phyloP scores from a whole-genome alignment of 768 basidiomycete species.

The Auricularia cornea region DNA sequence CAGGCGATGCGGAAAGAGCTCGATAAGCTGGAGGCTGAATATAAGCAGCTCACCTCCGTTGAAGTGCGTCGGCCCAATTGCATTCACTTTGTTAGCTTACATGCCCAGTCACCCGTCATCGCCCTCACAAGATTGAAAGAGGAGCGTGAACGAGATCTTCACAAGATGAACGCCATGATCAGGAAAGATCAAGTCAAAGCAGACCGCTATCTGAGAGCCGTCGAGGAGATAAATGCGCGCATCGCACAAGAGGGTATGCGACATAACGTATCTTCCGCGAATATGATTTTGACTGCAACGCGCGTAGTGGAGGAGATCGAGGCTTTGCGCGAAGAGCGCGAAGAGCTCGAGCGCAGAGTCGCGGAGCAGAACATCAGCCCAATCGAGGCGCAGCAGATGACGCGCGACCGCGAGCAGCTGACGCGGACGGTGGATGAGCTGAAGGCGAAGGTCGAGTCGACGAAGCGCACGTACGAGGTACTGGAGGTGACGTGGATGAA shows the following conservation, averaged over 20 bases:
- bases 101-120: slow-evolving; percentile 49
- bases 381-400: slow-evolving; percentile 89
- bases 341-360: slow-evolving; percentile 55
- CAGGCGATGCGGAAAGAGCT: slow-evolving; percentile 31
- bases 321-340: slow-evolving; percentile 55
- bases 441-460: slow-evolving; percentile 64
- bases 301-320: slow-evolving; percentile 50
- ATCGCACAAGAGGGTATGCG: slow-evolving; percentile 53
- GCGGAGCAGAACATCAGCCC: slow-evolving; percentile 83
- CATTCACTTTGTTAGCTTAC: slow-evolving; percentile 25
- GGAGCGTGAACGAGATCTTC: slow-evolving; percentile 59
- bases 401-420: slow-evolving; percentile 75
- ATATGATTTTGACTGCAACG: slow-evolving; percentile 1
- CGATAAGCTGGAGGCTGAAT: slow-evolving; percentile 43
- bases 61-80: background rate
- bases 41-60: slow-evolving; percentile 35
- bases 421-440: slow-evolving; percentile 67
- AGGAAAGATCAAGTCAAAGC: slow-evolving; percentile 39
- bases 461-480: slow-evolving; percentile 61
- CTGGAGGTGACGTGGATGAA: slow-evolving; percentile 80
- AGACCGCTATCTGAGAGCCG: slow-evolving; percentile 6
- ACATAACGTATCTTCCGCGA: background rate
- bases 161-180: slow-evolving; percentile 71
- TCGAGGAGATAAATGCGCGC: slow-evolving; percentile 56
- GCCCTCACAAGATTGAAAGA: slow-evolving; percentile 56